Percentiles rank a stretch among this genome's conserved stretches.
Evolutionary conservation across 1,284 basidiomycete genomes (phyloP).

Genomic region (Pascua sp.): DNA sequence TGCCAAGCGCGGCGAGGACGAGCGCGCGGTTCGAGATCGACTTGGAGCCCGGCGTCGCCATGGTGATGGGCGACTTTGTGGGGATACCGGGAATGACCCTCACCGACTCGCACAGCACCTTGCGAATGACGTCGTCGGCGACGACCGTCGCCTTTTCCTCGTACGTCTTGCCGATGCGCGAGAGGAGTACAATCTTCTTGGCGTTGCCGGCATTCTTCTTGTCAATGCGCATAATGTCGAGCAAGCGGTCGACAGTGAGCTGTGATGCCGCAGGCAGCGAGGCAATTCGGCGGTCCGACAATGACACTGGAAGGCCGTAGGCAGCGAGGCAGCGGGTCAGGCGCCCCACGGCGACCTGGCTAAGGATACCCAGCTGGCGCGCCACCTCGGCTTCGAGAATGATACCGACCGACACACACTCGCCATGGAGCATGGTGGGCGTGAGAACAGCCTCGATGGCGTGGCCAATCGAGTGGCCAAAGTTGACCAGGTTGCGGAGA

Average conservation of each 20-base stretch:
- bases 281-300: slow-evolving; percentile 71
- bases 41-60: slow-evolving; percentile 94
- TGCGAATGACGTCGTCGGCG: slow-evolving; percentile 71
- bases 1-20: slow-evolving; percentile 85
- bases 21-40: slow-evolving; percentile 95
- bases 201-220: slow-evolving; percentile 90
- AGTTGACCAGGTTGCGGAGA: slow-evolving; percentile 93
- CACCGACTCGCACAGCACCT: slow-evolving; percentile 72
- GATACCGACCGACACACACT: slow-evolving; percentile 90
- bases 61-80: slow-evolving; percentile 64
- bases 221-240: slow-evolving; percentile 90
- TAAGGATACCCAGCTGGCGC: slow-evolving; percentile 76
- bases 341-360: slow-evolving; percentile 84
- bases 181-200: slow-evolving; percentile 92
- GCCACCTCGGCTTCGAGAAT: slow-evolving; percentile 89
- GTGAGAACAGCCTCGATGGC: slow-evolving; percentile 92
- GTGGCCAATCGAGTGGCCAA: slow-evolving; percentile 93
- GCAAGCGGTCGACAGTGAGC: slow-evolving; percentile 74
- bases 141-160: slow-evolving; percentile 90
- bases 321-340: slow-evolving; percentile 76
- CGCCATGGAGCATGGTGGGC: slow-evolving; percentile 85
- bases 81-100: slow-evolving; percentile 68
- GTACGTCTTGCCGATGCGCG: slow-evolving; percentile 83
- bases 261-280: slow-evolving; percentile 65
- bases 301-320: slow-evolving; percentile 78